phyloP scores from a whole-genome alignment of 2,329 filamentous ascomycete genomes.

The Ophiostoma piceae region DNA sequence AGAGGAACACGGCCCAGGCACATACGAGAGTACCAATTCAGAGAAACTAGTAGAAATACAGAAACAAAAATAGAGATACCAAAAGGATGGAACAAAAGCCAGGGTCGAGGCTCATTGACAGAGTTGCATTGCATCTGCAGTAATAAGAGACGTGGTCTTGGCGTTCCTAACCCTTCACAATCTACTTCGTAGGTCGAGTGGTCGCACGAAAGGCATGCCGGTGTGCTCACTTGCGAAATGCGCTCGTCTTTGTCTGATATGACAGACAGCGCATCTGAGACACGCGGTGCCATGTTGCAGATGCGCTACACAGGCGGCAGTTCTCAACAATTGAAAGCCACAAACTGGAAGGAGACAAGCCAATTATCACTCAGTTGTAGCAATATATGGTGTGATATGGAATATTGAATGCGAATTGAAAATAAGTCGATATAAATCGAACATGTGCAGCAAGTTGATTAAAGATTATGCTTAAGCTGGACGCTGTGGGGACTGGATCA shows the following conservation, averaged over 20 bases:
- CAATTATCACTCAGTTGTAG: neutral
- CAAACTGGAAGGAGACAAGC: neutral
- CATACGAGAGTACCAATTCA: neutral
- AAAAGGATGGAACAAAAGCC: neutral
- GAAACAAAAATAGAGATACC: neutral
- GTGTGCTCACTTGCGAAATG: neutral
- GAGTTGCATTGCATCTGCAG: neutral
- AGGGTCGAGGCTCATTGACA: neutral
- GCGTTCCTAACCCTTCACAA: neutral
- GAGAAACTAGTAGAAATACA: neutral
- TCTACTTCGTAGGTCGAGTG: no score
- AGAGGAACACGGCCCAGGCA: neutral
- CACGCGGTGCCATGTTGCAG: slow-evolving; percentile 1
- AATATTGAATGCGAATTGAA: neutral
- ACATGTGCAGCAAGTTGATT: neutral
- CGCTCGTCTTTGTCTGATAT: neutral
- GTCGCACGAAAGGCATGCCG: neutral
- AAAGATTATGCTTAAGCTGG: slow-evolving; percentile 1
- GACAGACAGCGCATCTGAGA: slow-evolving; percentile 9
- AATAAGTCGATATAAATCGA: neutral
- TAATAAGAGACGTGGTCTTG: slow-evolving; percentile 4
- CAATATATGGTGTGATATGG: neutral
- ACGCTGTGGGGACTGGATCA: neutral
- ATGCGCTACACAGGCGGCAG: neutral
- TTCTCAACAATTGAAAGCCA: neutral